These are phyloP conservation scores for Strigomonas galati DNA, from an alignment of 208 protist species.

Conservation along the genomic window DNA sequence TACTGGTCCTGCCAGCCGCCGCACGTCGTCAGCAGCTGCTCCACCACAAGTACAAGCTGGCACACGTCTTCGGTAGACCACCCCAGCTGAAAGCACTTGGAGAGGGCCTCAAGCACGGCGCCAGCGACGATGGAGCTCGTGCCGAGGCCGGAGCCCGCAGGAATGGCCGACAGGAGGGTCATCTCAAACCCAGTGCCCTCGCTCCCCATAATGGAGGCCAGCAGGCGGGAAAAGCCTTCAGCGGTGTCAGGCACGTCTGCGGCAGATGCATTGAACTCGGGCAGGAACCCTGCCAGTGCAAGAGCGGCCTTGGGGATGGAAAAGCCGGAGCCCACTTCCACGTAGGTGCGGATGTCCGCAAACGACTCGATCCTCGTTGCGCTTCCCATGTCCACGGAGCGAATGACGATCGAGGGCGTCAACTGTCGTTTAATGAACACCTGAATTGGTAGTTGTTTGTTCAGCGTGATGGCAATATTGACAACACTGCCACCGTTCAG, in stretches of 20 bases:
- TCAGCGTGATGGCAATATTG: slow-evolving; percentile 54
- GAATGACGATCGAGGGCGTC: slow-evolving; percentile 25
- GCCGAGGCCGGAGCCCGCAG: slow-evolving; percentile 58
- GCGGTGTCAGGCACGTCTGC: slow-evolving; percentile 28
- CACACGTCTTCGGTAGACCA: slow-evolving; percentile 44
- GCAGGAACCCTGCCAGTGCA: slow-evolving; percentile 48
- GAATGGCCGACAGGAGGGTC: slow-evolving; percentile 44
- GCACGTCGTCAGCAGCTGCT: slow-evolving; percentile 69
- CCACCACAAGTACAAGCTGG: slow-evolving; percentile 46
- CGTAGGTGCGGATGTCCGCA: slow-evolving; percentile 43
- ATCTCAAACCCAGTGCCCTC: slow-evolving; percentile 41
- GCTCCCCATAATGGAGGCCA: slow-evolving; percentile 26
- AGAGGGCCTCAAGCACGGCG: slow-evolving; percentile 39
- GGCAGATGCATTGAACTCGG: slow-evolving; percentile 24
- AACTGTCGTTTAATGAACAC: slow-evolving; percentile 34
- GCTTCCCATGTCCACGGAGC: slow-evolving; percentile 40
- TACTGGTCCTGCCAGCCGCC: slow-evolving; percentile 74
- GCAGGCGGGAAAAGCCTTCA: background rate
- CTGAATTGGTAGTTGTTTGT: slow-evolving; percentile 48
- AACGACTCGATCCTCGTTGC: slow-evolving; percentile 23
- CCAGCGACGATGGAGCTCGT: slow-evolving; percentile 63
- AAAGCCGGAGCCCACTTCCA: slow-evolving; percentile 36
- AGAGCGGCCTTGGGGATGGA: slow-evolving; percentile 65
- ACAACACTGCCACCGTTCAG: slow-evolving; percentile 52
- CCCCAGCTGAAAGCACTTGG: slow-evolving; percentile 34